phyloP scores from a whole-genome alignment of 495 filamentous ascomycete genomes.

The Aspergillus heteromorphus region DNA sequence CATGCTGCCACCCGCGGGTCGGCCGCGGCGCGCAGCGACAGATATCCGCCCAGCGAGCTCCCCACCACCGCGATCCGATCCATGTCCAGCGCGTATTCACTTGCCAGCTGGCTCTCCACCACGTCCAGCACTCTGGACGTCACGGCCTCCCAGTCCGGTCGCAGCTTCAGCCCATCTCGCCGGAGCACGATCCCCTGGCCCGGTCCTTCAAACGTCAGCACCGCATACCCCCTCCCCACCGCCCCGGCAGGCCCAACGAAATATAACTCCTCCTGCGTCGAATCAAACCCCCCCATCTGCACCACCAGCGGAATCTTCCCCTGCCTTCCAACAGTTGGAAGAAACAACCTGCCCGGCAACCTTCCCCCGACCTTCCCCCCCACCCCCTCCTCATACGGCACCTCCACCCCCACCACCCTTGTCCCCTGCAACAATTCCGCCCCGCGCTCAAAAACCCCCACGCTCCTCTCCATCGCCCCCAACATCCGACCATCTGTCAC shows the following conservation, averaged over 20 bases:
- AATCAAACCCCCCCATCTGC: conserved; percentile 34
- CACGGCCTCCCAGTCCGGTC: conserved; percentile 31
- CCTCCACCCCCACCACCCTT: too few relatives aligned
- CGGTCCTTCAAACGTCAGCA: conserved; percentile 44
- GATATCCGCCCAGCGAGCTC: conserved; percentile 42
- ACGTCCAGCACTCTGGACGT: conserved; percentile 26
- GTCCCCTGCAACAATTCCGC: too few relatives aligned
- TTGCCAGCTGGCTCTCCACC: conserved; percentile 8
- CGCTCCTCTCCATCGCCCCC: conserved; percentile 3
- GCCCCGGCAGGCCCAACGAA: conserved; percentile 21
- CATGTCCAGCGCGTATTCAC: conserved; percentile 35
- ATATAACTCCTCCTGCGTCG: conserved; percentile 44
- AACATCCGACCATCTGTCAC: conserved; percentile 13
- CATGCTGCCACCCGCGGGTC: conserved; percentile 44
- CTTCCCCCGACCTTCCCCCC: too few relatives aligned
- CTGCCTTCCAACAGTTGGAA: conserved; percentile 9
- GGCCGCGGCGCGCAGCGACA: conserved; percentile 28
- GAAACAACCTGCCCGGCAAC: too few relatives aligned
- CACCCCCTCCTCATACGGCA: too few relatives aligned
- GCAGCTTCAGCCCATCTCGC: conserved; percentile 20
- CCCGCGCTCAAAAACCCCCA: too few relatives aligned
- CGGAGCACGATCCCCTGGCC: conserved; percentile 42
- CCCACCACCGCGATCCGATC: conserved; percentile 35
- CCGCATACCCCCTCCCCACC: conserved; percentile 38
- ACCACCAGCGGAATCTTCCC: conserved; percentile 34